phyloP scores from a whole-genome alignment of 2,329 filamentous ascomycete species.

The Hypoxylon sp. region DNA sequence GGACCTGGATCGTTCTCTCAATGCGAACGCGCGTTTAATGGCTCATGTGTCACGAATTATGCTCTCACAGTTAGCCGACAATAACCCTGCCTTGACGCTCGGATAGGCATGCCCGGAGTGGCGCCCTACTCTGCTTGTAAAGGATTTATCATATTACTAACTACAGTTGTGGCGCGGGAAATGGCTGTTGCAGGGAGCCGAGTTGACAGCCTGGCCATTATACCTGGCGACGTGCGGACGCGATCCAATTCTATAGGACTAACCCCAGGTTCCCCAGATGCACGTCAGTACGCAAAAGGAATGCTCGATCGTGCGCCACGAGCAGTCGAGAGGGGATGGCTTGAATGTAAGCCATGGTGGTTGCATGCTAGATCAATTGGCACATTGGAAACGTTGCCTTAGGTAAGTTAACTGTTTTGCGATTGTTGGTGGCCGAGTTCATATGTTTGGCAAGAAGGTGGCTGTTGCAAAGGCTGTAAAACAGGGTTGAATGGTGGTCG shows the following conservation, averaged over 20 bases:
- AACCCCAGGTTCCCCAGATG: constrained; percentile 34
- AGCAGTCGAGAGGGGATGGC: constrained; percentile 34
- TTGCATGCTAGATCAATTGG: constrained; percentile 34
- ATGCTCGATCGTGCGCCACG: constrained; percentile 37
- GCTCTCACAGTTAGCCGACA: constrained; percentile 48
- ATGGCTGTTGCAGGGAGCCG: constrained; percentile 46
- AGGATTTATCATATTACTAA: constrained; percentile 54
- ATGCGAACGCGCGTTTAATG: constrained; percentile 57
- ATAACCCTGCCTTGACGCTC: constrained; percentile 50
- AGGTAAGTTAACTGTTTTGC: constrained; percentile 22
- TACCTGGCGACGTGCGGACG: constrained; percentile 52
- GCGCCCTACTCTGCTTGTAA: constrained; percentile 54
- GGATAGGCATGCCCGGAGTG: constrained; percentile 51
- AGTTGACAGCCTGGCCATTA: constrained; percentile 52
- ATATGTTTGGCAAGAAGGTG: constrained; percentile 25
- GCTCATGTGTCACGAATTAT: constrained; percentile 54
- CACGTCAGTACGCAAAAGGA: constrained; percentile 35
- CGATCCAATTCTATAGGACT: constrained; percentile 39
- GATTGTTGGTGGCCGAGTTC: constrained; percentile 32
- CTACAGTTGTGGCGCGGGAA: constrained; percentile 51
- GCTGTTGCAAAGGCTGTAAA: constrained; percentile 29
- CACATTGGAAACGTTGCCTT: constrained; percentile 28
- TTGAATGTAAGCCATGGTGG: constrained; percentile 41
- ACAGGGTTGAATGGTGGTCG: constrained; percentile 7
- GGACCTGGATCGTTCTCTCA: constrained; percentile 54